A percentile compares a stretch with the other conserved stretches of the same genome.
Evolutionary conservation across 495 filamentous ascomycete species (phyloP).

Genomic region (Aspergillus haitiensis): DNA sequence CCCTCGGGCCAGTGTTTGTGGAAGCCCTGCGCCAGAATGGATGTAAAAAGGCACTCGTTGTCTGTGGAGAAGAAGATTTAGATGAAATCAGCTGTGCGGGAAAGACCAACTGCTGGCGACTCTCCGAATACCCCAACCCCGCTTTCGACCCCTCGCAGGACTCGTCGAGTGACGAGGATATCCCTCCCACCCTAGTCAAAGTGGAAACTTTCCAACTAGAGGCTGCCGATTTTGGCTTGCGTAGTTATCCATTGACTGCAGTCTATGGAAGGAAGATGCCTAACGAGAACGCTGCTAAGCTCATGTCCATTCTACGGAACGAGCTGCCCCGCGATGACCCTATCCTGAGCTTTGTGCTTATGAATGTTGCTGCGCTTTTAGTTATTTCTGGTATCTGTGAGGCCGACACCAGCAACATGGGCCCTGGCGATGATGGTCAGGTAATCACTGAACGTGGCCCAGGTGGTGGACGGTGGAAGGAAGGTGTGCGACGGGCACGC

Average conservation of each 20-base stretch:
- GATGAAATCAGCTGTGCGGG: constrained; percentile 94
- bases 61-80: constrained; percentile 91
- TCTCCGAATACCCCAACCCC: constrained; percentile 57
- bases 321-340: constrained; percentile 73
- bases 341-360: constrained; percentile 87
- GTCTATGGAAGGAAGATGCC: constrained; percentile 86
- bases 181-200: constrained; percentile 49
- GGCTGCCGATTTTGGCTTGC: constrained; percentile 82
- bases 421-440: constrained; percentile 66
- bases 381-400: constrained; percentile 86
- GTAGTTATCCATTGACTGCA: constrained; percentile 66
- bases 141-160: constrained; percentile 32
- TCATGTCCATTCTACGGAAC: constrained; percentile 72
- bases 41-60: constrained; percentile 78
- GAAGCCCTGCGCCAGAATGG: constrained; percentile 79
- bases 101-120: constrained; percentile 80
- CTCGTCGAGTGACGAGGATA: constrained; percentile 42
- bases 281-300: constrained; percentile 78
- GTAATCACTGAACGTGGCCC: constrained; percentile 80
- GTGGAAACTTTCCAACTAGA: constrained; percentile 73
- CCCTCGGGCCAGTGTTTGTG: constrained; percentile 82
- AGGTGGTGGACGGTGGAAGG: constrained; percentile 86
- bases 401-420: constrained; percentile 72
- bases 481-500: constrained; percentile 78
- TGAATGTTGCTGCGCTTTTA: constrained; percentile 88